Evolutionary conservation across 2,329 filamentous ascomycete species (phyloP).

Genomic region (Pseudogymnoascus sp.): DNA sequence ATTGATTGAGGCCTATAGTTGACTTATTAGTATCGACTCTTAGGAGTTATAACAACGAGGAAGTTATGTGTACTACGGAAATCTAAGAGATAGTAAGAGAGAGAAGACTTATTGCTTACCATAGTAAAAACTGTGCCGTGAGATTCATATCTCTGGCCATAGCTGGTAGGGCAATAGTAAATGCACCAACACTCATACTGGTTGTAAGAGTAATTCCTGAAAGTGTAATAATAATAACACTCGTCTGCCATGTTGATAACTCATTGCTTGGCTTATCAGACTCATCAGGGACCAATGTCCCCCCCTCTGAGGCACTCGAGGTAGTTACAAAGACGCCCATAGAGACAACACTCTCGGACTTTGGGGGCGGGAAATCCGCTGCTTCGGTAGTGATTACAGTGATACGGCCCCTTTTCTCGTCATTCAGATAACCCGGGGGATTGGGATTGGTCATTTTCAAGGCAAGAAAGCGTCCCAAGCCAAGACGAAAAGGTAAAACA

Average conservation of each 20-base stretch:
- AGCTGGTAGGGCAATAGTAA: neutral
- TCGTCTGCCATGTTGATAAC: neutral
- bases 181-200: neutral
- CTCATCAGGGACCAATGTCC: neutral
- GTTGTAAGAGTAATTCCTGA: neutral
- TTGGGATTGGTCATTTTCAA: neutral
- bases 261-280: neutral
- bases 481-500: neutral
- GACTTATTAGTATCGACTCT: neutral
- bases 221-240: neutral
- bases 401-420: neutral
- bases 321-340: neutral
- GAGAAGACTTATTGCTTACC: neutral
- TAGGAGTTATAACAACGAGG: neutral
- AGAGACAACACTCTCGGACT: neutral
- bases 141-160: neutral
- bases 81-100: neutral
- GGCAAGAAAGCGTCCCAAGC: neutral
- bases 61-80: neutral
- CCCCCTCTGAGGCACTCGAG: neutral
- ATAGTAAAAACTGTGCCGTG: neutral
- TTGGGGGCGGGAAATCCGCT: neutral
- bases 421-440: neutral
- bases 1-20: neutral
- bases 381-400: neutral